Evolutionary conservation across 495 filamentous ascomycete species (phyloP), one percentile per base, ranked within the genome.

Genomic region (Xylaria bambusicola): DNA sequence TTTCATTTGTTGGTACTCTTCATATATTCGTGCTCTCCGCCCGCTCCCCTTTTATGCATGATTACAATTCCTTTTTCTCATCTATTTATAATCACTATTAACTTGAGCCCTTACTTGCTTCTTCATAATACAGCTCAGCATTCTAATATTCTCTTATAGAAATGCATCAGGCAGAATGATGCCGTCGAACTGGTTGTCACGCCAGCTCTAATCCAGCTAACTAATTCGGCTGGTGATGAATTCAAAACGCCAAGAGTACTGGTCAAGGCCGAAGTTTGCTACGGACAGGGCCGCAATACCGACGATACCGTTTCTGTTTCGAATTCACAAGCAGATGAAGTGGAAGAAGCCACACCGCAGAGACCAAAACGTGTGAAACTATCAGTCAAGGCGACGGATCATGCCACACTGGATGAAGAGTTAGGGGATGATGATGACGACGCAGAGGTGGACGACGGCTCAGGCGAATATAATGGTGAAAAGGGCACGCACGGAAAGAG

Each of bases 241-340:
- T 56, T 56, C 24, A 17, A 35, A 1, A 0, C 23, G 1, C 52
- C 40, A 44, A 45, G 38, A 24, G 38, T 56, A 2, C 15, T 56
- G 6, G 27, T 56, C 27, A 45, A 56, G 27, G 52, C 52, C 13
- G 40, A 56, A 18, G 52, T 56, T 24, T 56, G 52, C 27, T 35
- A 6, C 26, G 52, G 52, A 9, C n/a, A 18, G 35, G 52, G 50
- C 17, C 50, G 50, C 15, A 0, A 15, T 7, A 0, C 12, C 5
- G 17, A 1, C 7, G 10, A 13, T 40, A 2, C n/a, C 23, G 21
- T 13, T 27, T 7, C 15, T 17, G 8, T 23, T 10, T 27, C 15
- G 26, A 6, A 29, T 4, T 15, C 29, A 1, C 13, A 33, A 0
- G 7, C 21, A 20, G 36, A 13, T 13, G 20, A 52, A n/a, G 18